Evolutionary conservation across 305 asterid genomes (phyloP).

Genomic region (Rubia balearica): DNA sequence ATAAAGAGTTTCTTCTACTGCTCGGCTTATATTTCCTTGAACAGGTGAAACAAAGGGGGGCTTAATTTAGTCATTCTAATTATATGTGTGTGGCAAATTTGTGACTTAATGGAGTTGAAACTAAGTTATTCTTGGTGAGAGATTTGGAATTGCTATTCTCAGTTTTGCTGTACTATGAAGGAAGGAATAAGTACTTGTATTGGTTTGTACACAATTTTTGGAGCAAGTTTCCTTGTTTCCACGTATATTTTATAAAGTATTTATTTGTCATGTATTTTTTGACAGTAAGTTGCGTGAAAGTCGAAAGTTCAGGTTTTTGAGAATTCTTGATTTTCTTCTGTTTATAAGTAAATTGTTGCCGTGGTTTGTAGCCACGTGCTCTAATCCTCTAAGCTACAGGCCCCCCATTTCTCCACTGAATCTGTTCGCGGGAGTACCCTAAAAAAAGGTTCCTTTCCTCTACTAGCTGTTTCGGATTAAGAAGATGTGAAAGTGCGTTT

Average conservation of each 20-base stretch:
- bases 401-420: too few relatives aligned
- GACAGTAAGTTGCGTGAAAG: not conserved
- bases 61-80: not conserved
- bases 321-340: not conserved
- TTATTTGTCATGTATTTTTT: not conserved
- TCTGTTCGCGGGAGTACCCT: too few relatives aligned
- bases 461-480: too few relatives aligned
- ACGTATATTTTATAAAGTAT: not conserved
- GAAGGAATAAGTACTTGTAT: not conserved
- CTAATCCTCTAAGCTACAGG: too few relatives aligned
- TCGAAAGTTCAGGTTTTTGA: not conserved
- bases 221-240: not conserved
- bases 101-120: not conserved
- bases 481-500: too few relatives aligned
- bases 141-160: not conserved
- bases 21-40: constrained; percentile 16
- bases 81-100: not conserved
- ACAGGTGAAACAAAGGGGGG: constrained; percentile 10
- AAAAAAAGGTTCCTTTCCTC: too few relatives aligned
- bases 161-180: not conserved
- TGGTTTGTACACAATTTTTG: not conserved
- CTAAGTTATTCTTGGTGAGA: not conserved
- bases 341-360: too few relatives aligned
- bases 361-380: too few relatives aligned
- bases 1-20: not conserved